Base-by-base conservation (phyloP, 441 rosid genomes). In the Biscutella laevigata region DNA sequence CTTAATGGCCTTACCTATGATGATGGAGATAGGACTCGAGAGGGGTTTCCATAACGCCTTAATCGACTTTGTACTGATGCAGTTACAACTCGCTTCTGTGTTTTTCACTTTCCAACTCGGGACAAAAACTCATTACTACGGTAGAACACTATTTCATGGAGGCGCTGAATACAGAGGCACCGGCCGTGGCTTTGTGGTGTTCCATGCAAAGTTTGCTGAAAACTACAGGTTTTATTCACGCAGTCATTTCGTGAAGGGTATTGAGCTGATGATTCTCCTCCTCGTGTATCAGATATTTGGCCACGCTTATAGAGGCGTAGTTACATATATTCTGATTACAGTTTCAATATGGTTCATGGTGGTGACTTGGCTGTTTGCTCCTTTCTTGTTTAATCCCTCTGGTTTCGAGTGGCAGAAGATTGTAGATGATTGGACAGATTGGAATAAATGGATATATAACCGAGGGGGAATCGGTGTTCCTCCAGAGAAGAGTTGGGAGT, bases 271-370 rank as follows among this genome's bases (percentile, higher is more conserved):
- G 95, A 73, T 94, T 62, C 74, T 94, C 68, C 96, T 94, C 27
- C 39, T 87, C 25, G 95, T 89, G 14, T 94, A 94, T 68, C 76
- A 94, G 64, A 84, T 94, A n/a, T 87, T 85, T 61, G 94, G 97
- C 51, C 81, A 79, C 53, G 45, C 89, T 28, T 89, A 94, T 60
- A 84, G 97, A 79, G 81, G 96, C 29, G 74, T 83, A 5, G 74
- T 89, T 37, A 94, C 94, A 22, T 94, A 94, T 73, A 61, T 94
- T 43, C 63, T 94, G 64, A 87, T 94, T 66, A 89, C 97, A 24
- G 53, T 78, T 58, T 94, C 99, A 5, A 84, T 94, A 95, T 89
- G 99, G 99, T 94, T 94, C 73, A 89, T 94, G 96, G 97, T 87
- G 11, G 95, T 95, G 25, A 87, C 97, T 8, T 89, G 99, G 97